Base-by-base conservation (phyloP, 1,139 yeast genomes). In the Diutina mesorugosa region DNA sequence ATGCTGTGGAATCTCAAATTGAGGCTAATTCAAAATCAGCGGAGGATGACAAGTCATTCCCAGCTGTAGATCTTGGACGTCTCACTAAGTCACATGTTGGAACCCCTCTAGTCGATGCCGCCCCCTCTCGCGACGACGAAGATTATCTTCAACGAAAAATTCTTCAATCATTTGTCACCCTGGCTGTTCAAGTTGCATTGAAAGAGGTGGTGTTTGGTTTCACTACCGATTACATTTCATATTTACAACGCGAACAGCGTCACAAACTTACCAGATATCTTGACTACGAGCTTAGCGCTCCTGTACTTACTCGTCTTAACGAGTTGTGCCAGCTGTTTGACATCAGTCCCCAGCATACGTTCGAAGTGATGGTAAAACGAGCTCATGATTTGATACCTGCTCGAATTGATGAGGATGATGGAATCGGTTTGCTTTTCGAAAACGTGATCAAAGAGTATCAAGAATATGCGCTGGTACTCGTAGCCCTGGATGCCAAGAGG, bases 251-350 rank as follows among this genome's bases (percentile, higher is more conserved):
- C 8, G 35, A 55, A 4, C 50, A 47, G 32, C 57, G 60, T 6
- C 56, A 58, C 8, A 58, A 59, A n/a, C 61, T 62, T 10, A 61
- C 60, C 8, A 57, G 60, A 9, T 58, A 60, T 28, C 57, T 60
- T 54, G 65, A 63, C n/a, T 61, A 54, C 58, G 57, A 57, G 30
- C 59, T 65, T n/a, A 63, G 61, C 4, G 57, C 62, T 16, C 61
- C 64, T 0, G 67, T 69, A 2, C 59, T 74, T 29, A 76, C 75
- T 46, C 72, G 90, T 56, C 64, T 81, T n/a, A 69, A 73, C 46
- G 81, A 80, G 59, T 71, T 87, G 61, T 75, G 84, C 1, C 64
- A 72, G 52, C 81, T 90, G 16, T 79, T 75, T 68, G 97, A 90
- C 67, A 65, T 90, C 56, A 81, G 84, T 56, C 69, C 84, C 45